Base-by-base conservation (phyloP, 805 yeast species). In the Hanseniaspora lindneri region DNA sequence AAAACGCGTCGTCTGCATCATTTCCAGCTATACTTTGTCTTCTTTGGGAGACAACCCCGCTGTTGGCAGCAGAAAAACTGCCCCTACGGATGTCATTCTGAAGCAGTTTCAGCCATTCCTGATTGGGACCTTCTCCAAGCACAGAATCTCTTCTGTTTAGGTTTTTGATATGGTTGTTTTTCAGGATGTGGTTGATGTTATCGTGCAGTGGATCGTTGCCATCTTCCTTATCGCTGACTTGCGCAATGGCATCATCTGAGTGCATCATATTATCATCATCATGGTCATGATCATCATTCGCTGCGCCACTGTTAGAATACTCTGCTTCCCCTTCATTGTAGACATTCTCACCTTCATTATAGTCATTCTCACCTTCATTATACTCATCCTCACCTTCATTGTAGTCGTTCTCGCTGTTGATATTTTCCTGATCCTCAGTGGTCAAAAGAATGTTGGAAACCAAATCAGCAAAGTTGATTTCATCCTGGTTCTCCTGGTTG, bases 391-490 rank as follows among this genome's bases (percentile, higher is more conserved):
- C 50, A 30, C n/a, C 17, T 10, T 9, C n/a, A 10, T 46, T 34
- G 9, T 30, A 23, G 14, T 32, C 33, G 7, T 41, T 37, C 3
- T 46, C 40, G 11, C 23, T 27, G 25, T 35, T 20, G 13, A 36
- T 39, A 6, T 39, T 37, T 4, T 34, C 51, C 13, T 43, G 48
- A n/a, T 43, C 47, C 16, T 34, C 41, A 14, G 46, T 51, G 16
- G 28, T 44, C 20, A 39, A 13, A n/a, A 34, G 10, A 32, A 56
- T 59, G 44, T 59, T 52, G 43, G 60, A 58, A 27, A 57, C 59
- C 23, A 58, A 59, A 19, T 58, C 56, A 9, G 59, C 60, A 41
- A 58, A 58, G 14, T 56, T 58, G 32, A 55, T 58, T 27, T 55
- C 59, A n/a, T 55, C 58, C 19, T 46, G 52, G 28, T 43, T 40